Evolutionary conservation across 305 asterid species (phyloP).

Genomic region (Plantago rigida): DNA sequence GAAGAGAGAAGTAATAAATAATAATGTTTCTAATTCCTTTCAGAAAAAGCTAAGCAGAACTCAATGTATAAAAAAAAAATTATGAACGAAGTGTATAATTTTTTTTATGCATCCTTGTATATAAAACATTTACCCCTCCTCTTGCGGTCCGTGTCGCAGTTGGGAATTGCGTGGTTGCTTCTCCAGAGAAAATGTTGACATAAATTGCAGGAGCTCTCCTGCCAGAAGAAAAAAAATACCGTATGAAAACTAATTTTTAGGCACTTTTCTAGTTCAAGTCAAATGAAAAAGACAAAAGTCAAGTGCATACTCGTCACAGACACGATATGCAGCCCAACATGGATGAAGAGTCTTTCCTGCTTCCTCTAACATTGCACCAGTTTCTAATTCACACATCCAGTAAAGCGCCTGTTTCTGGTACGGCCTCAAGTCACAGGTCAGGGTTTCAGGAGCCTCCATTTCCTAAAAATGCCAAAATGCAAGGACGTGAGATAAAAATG

Average conservation of each 20-base stretch:
- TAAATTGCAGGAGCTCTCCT: constrained; percentile 74
- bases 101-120: background rate
- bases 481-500: background rate
- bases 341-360: constrained; percentile 67
- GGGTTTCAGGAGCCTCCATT: constrained; percentile 61
- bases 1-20: background rate
- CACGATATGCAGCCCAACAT: constrained; percentile 72
- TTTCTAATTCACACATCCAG: constrained; percentile 74
- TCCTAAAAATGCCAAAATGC: constrained; percentile 35
- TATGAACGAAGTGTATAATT: background rate
- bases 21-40: background rate
- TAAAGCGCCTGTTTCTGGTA: constrained; percentile 76
- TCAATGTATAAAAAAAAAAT: background rate
- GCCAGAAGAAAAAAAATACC: constrained; percentile 17
- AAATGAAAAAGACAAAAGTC: background rate
- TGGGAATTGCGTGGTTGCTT: constrained; percentile 62
- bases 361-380: constrained; percentile 46
- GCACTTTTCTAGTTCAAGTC: background rate
- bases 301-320: constrained; percentile 58
- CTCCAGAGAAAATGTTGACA: constrained; percentile 69
- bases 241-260: background rate
- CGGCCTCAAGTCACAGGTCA: constrained; percentile 59
- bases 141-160: constrained; percentile 52
- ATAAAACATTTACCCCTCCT: constrained; percentile 55
- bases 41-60: background rate